phyloP scores from a whole-genome alignment of 176 grass and related monocot genomes.

The Cenchrus fungigraminus region DNA sequence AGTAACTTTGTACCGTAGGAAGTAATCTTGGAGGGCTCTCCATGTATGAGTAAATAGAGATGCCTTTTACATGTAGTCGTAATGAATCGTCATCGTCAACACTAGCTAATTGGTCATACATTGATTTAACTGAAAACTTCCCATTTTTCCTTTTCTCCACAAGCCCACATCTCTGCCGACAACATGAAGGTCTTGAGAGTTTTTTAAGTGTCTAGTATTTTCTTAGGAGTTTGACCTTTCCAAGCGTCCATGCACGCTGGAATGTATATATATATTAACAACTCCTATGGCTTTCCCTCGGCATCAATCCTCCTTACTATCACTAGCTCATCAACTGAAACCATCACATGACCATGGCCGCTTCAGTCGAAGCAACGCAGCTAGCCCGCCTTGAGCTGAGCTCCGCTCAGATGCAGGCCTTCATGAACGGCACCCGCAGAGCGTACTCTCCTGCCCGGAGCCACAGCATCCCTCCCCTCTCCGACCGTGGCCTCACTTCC shows the following conservation, averaged over 20 bases:
- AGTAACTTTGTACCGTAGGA: too few relatives aligned
- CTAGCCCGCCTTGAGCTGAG: slow-evolving; percentile 43
- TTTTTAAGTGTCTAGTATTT: not conserved
- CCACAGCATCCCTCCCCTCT: slow-evolving; percentile 28
- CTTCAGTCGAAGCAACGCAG: slow-evolving; percentile 59
- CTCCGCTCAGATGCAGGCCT: not conserved
- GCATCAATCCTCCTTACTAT: not conserved
- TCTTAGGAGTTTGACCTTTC: not conserved
- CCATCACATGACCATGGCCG: slow-evolving; percentile 41
- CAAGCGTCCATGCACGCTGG: not conserved
- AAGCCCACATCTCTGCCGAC: too few relatives aligned
- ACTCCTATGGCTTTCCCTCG: not conserved
- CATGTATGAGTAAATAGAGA: too few relatives aligned
- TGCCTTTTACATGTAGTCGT: too few relatives aligned
- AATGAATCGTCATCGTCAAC: too few relatives aligned
- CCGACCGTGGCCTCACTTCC: slow-evolving; percentile 54
- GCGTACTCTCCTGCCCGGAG: slow-evolving; percentile 27
- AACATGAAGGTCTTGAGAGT: too few relatives aligned
- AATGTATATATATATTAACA: not conserved
- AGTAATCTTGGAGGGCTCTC: too few relatives aligned
- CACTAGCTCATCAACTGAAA: not conserved
- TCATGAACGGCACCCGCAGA: slow-evolving; percentile 16
- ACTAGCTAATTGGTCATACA: too few relatives aligned
- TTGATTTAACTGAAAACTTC: too few relatives aligned
- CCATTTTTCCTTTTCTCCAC: too few relatives aligned